Evolutionary conservation across 257 asterid species (phyloP).

Genomic region (Coffea eugenioides): DNA sequence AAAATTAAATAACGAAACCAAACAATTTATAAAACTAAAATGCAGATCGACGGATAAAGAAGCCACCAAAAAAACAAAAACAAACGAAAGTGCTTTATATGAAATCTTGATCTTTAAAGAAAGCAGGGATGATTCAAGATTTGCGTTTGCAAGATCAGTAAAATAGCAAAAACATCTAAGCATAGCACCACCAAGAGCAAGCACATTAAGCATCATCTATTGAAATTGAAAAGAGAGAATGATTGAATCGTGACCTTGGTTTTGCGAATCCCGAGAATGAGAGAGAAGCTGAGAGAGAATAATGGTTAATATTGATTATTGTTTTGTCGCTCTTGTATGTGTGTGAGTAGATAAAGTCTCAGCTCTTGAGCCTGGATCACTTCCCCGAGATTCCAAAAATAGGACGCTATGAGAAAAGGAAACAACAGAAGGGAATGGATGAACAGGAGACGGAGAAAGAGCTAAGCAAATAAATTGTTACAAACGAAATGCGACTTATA

Average conservation of each 20-base stretch:
- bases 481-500: slow-evolving; percentile 11
- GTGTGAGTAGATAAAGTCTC: too few species aligned
- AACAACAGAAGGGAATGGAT: too few species aligned
- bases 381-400: neutral
- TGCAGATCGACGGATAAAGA: neutral
- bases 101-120: neutral
- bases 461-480: slow-evolving; percentile 1
- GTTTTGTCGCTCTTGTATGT: neutral
- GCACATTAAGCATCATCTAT: neutral
- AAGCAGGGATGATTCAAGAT: neutral
- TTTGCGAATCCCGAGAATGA: neutral
- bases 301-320: too few species aligned
- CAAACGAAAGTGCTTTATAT: neutral
- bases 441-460: neutral
- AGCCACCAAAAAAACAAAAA: neutral
- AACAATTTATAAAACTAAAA: neutral
- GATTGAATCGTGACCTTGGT: neutral
- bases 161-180: neutral
- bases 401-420: neutral
- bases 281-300: neutral
- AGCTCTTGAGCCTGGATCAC: neutral
- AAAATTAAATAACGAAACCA: neutral
- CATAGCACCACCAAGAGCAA: neutral
- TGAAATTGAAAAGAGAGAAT: neutral
- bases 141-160: slow-evolving; percentile 2